A percentile compares a stretch with the other conserved stretches of the same genome.
These are phyloP conservation scores for Euphorbia tirucalli DNA, from an alignment of 345 rosid species.

Conservation along the genomic window DNA sequence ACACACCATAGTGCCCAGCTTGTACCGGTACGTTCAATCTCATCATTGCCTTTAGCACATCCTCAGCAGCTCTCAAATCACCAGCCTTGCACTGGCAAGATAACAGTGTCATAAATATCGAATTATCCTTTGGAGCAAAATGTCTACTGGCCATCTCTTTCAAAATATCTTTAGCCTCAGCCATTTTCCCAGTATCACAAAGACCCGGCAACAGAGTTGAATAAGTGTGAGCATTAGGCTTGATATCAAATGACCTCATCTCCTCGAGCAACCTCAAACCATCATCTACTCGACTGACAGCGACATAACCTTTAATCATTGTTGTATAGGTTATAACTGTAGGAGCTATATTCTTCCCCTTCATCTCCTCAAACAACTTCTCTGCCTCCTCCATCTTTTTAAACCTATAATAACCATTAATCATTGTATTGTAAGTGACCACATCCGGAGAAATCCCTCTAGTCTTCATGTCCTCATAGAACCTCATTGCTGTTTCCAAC, in stretches of 20 bases:
- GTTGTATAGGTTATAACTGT: conserved; percentile 77
- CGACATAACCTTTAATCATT: conserved; percentile 80
- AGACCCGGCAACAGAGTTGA: conserved; percentile 77
- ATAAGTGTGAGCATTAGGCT: conserved; percentile 72
- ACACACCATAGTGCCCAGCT: conserved; percentile 82
- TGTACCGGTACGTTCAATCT: conserved; percentile 67
- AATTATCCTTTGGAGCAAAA: conserved; percentile 69
- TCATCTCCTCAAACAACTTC: conserved; percentile 85
- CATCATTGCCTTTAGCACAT: conserved; percentile 81
- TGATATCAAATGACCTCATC: conserved; percentile 65
- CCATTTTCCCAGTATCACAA: conserved; percentile 65
- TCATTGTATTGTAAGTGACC: conserved; percentile 76
- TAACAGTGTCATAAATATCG: conserved; percentile 63
- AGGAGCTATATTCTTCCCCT: conserved; percentile 60
- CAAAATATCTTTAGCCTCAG: conserved; percentile 57
- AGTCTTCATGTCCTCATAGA: conserved; percentile 73
- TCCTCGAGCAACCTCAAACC: conserved; percentile 73
- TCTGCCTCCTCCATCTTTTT: conserved; percentile 81
- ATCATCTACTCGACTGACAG: conserved; percentile 54
- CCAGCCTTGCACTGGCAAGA: conserved; percentile 59
- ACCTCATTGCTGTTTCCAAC: conserved; percentile 65
- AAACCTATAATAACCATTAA: conserved; percentile 66
- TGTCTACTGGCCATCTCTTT: conserved; percentile 63
- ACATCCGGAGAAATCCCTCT: conserved; percentile 61
- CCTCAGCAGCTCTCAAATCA: conserved; percentile 62